These are phyloP conservation scores for Podosphaera xanthii DNA, from an alignment of 2,329 filamentous ascomycete genomes.

Conservation along the genomic window DNA sequence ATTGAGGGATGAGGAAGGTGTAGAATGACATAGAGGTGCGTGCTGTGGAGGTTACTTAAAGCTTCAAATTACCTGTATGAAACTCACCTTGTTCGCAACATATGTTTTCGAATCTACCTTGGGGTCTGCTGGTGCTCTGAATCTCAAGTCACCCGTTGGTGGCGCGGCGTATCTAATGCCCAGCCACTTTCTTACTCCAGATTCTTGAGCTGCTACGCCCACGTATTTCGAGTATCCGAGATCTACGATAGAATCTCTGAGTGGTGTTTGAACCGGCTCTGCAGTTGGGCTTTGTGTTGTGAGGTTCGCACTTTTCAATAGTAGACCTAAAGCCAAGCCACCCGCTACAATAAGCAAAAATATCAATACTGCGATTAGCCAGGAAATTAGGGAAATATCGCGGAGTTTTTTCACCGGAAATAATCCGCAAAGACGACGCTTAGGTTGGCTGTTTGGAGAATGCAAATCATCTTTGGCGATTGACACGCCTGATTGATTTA, in stretches of 20 bases:
- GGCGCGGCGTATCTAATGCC: conserved; percentile 54
- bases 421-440: background rate
- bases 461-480: background rate
- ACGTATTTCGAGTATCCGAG: conserved; percentile 44
- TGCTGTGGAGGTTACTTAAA: conserved; percentile 6
- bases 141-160: conserved; percentile 41
- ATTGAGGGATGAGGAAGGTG: conserved; percentile 9
- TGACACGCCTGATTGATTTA: background rate
- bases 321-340: background rate
- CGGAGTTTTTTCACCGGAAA: background rate
- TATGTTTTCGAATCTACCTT: conserved; percentile 6
- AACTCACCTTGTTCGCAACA: conserved; percentile 11
- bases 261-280: background rate
- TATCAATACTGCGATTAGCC: background rate
- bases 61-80: background rate
- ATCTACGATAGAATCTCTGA: conserved; percentile 21
- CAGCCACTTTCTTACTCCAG: conserved; percentile 46
- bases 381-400: background rate
- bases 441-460: background rate
- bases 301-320: background rate
- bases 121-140: conserved; percentile 44
- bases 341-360: background rate
- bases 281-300: background rate
- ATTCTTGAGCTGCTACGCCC: conserved; percentile 26
- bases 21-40: conserved; percentile 9